A percentile compares a stretch with the other conserved stretches of the same genome.
Conservation (phyloP, 2,329 filamentous ascomycete species). For the Phialocephala sp. region DNA sequence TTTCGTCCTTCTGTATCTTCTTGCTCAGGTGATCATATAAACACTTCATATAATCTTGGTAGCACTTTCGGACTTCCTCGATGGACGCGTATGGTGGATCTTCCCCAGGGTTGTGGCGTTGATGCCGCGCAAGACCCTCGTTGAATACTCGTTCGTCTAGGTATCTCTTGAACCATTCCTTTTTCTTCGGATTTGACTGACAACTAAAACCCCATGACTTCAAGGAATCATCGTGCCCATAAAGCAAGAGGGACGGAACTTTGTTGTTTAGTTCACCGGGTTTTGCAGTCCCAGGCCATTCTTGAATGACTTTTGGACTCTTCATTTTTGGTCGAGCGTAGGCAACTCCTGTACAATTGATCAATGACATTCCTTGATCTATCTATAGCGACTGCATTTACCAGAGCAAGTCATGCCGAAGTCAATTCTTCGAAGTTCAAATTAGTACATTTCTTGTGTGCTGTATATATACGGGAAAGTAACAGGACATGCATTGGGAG, state of each 20-base stretch:
- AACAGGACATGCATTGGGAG: no score
- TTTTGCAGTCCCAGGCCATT: slow-evolving; percentile 3
- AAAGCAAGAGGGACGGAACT: slow-evolving; percentile 1
- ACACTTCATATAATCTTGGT: slow-evolving; percentile 3
- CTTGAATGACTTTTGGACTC: slow-evolving; percentile 1
- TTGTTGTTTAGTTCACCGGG: not conserved
- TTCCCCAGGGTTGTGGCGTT: not conserved
- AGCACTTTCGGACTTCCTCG: slow-evolving; percentile 9
- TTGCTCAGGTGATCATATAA: not conserved
- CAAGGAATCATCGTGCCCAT: not conserved
- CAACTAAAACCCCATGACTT: not conserved
- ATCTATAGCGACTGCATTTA: not conserved
- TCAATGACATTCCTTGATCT: not conserved
- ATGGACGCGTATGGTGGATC: not conserved
- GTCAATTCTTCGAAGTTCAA: not conserved
- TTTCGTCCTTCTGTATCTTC: not conserved
- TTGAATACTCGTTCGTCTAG: not conserved
- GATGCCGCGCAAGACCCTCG: not conserved
- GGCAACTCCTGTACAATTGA: not conserved
- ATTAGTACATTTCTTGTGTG: not conserved
- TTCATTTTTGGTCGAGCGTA: slow-evolving; percentile 1
- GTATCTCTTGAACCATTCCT: slow-evolving; percentile 9
- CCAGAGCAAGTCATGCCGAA: slow-evolving; percentile 1
- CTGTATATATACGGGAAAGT: no score
- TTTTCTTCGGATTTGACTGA: not conserved